phyloP scores from a whole-genome alignment of 2,329 filamentous ascomycete species.

The Penicillium sp. region DNA sequence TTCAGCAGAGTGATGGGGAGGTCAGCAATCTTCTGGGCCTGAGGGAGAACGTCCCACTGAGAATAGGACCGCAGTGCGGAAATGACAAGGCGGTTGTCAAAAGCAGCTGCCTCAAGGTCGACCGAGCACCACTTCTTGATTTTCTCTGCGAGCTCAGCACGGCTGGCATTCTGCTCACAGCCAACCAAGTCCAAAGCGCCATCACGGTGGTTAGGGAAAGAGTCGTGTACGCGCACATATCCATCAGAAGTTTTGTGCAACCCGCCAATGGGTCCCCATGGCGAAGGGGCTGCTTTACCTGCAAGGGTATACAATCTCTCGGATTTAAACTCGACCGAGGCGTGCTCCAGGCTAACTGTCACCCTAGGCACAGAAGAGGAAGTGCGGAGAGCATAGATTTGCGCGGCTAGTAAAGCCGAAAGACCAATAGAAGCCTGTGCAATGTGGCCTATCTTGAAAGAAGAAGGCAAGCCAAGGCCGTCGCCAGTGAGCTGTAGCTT shows the following conservation, averaged over 20 bases:
- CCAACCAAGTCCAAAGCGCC: constrained; percentile 52
- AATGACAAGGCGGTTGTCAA: constrained; percentile 49
- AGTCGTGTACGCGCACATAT: constrained; percentile 60
- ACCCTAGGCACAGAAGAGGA: constrained; percentile 39
- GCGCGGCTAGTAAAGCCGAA: constrained; percentile 55
- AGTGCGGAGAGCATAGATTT: constrained; percentile 47
- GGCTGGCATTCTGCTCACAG: constrained; percentile 24
- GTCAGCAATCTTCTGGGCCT: constrained; percentile 49
- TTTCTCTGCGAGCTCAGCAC: not conserved
- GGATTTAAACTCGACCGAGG: constrained; percentile 58
- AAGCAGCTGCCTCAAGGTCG: constrained; percentile 55
- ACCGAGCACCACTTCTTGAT: constrained; percentile 29
- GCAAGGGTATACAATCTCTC: constrained; percentile 55
- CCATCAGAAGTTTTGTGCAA: constrained; percentile 58
- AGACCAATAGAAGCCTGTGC: constrained; percentile 58
- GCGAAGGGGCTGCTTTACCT: constrained; percentile 35
- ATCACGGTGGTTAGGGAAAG: constrained; percentile 55
- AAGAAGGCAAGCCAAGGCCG: constrained; percentile 47
- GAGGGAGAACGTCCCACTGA: constrained; percentile 58
- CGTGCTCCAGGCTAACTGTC: constrained; percentile 51
- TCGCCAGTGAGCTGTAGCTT: constrained; percentile 23
- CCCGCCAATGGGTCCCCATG: constrained; percentile 55
- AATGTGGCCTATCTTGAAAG: constrained; percentile 59
- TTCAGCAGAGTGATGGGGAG: constrained; percentile 39
- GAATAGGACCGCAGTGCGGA: constrained; percentile 55